Evolutionary conservation across 768 basidiomycete species (phyloP).

Genomic region (Cystofilobasidium ferigula): DNA sequence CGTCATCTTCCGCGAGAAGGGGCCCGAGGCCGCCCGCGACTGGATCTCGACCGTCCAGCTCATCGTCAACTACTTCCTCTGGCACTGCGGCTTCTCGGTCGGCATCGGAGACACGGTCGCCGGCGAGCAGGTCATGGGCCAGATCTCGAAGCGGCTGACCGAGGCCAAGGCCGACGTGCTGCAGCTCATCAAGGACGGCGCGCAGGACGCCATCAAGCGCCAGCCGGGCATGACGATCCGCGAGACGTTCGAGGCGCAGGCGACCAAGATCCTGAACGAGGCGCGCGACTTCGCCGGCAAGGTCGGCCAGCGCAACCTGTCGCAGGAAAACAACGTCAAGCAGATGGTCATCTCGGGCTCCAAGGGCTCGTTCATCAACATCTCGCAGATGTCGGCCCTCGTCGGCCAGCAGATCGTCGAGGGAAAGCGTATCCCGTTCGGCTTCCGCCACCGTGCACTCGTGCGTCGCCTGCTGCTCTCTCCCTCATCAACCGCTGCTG

Average conservation of each 20-base stretch:
- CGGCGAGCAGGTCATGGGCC: constrained; percentile 72
- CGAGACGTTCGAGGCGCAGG: constrained; percentile 89
- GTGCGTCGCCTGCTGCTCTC: neutral
- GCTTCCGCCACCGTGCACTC: constrained; percentile 88
- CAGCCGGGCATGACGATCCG: constrained; percentile 98
- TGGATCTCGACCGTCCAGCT: constrained; percentile 89
- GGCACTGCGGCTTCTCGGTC: constrained; percentile 98
- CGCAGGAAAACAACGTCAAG: constrained; percentile 99
- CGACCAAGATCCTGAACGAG: constrained; percentile 80
- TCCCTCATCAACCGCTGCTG: neutral
- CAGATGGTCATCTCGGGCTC: constrained; percentile 99
- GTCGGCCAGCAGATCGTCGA: constrained; percentile 98
- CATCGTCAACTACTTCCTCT: constrained; percentile 96
- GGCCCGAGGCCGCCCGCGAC: constrained; percentile 75
- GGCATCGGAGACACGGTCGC: constrained; percentile 99
- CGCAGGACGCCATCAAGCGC: constrained; percentile 74
- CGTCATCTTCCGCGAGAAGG: constrained; percentile 94
- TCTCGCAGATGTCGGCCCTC: constrained; percentile 99
- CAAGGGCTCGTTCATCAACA: constrained; percentile 94
- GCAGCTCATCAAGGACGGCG: constrained; percentile 66
- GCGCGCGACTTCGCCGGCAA: constrained; percentile 94
- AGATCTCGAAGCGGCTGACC: constrained; percentile 70
- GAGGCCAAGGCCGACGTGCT: constrained; percentile 70
- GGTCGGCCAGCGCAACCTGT: constrained; percentile 90
- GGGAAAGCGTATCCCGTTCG: constrained; percentile 95